Evolutionary conservation across 192 early-diverging fungal genomes (phyloP).

Genomic region (Gaertneriomyces semiglobifer): DNA sequence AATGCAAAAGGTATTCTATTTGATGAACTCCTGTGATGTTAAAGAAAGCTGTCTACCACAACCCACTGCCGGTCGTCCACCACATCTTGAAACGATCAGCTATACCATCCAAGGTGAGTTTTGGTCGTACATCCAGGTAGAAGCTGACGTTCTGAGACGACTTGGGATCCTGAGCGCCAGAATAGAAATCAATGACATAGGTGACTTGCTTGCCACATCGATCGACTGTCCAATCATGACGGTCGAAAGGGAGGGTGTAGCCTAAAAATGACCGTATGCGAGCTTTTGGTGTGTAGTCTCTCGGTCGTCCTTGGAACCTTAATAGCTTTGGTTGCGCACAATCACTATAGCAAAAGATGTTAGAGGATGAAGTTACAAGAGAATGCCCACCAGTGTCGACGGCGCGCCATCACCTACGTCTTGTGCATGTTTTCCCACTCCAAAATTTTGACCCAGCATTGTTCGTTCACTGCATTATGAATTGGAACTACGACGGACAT

Average conservation of each 20-base stretch:
- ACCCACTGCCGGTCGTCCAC: conserved; percentile 37
- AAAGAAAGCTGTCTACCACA: conserved; percentile 21
- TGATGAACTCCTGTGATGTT: no score
- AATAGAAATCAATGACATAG: conserved; percentile 92
- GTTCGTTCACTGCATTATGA: conserved; percentile 92
- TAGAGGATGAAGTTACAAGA: background rate
- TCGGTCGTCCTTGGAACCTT: conserved; percentile 71
- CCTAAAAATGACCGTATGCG: conserved; percentile 63
- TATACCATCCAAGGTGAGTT: conserved; percentile 57
- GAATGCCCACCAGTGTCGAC: conserved; percentile 15
- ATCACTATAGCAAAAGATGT: conserved; percentile 26
- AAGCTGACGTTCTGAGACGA: conserved; percentile 50
- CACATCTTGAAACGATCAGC: conserved; percentile 51
- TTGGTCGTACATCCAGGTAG: conserved; percentile 87
- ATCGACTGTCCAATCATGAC: conserved; percentile 92
- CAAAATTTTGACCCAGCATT: conserved; percentile 81
- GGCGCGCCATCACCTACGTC: conserved; percentile 1
- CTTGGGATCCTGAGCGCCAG: conserved; percentile 47
- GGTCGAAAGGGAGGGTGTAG: conserved; percentile 82
- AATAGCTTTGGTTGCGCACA: conserved; percentile 67
- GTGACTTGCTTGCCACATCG: conserved; percentile 81
- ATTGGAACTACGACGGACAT: conserved; percentile 89
- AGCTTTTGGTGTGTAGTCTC: conserved; percentile 71
- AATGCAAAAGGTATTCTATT: no score
- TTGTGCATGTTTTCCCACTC: conserved; percentile 66